phyloP scores from a whole-genome alignment of 2,329 filamentous ascomycete species.

The Botryotinia narcissicola region DNA sequence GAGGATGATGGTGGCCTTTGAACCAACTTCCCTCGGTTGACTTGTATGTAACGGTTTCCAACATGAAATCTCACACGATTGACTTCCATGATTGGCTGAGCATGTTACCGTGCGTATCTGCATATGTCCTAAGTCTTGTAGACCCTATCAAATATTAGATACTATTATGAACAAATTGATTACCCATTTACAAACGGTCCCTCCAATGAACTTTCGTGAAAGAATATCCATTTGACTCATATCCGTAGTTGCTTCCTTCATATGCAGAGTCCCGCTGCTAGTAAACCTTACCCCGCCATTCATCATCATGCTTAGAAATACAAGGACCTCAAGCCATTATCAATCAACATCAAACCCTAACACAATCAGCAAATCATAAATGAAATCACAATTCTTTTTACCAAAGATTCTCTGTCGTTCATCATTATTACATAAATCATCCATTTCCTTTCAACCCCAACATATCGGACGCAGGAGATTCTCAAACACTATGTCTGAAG shows the following conservation, averaged over 20 bases:
- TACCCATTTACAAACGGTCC: background rate
- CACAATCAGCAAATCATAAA: background rate
- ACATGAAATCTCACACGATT: slow-evolving; percentile 6
- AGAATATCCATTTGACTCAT: background rate
- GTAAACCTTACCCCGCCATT: slow-evolving; percentile 10
- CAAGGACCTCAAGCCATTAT: background rate
- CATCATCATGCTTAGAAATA: slow-evolving; percentile 20
- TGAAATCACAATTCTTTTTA: background rate
- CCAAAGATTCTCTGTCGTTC: background rate
- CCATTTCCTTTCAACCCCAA: background rate
- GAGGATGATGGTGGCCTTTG: slow-evolving; percentile 1
- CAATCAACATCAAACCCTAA: background rate
- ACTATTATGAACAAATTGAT: background rate
- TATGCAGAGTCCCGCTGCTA: slow-evolving; percentile 14
- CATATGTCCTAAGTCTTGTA: background rate
- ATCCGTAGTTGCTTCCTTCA: background rate
- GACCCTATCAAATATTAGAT: background rate
- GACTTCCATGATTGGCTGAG: slow-evolving; percentile 3
- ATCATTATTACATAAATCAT: background rate
- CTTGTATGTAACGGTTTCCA: background rate
- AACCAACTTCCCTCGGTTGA: background rate
- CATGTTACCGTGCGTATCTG: background rate
- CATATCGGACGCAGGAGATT: background rate
- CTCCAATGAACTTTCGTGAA: slow-evolving; percentile 9
- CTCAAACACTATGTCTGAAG: background rate